Conservation (phyloP, 768 basidiomycete genomes). For the Leccinum aurantiacum region DNA sequence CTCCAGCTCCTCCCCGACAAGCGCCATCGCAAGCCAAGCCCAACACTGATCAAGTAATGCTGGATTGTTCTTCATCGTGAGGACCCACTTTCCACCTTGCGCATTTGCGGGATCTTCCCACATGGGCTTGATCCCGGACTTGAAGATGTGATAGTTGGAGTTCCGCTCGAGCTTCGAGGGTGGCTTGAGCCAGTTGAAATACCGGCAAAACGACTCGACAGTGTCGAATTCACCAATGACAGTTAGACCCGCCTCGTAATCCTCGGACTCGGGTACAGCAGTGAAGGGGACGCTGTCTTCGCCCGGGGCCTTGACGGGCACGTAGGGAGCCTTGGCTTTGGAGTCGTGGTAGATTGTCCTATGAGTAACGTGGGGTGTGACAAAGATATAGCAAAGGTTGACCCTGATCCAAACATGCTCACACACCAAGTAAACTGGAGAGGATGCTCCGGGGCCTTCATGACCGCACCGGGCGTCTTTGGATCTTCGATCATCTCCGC, state of each 20-base stretch:
- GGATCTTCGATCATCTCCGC: constrained; percentile 80
- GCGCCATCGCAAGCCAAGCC: constrained; percentile 87
- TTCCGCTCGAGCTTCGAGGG: constrained; percentile 87
- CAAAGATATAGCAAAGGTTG: neutral
- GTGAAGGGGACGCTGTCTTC: constrained; percentile 33
- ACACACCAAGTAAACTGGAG: constrained; percentile 77
- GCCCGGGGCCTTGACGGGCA: constrained; percentile 6
- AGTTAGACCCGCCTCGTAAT: constrained; percentile 84
- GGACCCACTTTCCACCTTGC: constrained; percentile 91
- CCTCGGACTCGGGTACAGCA: constrained; percentile 60
- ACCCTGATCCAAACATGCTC: constrained; percentile 4
- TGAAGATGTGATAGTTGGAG: constrained; percentile 95
- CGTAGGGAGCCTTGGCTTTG: constrained; percentile 62
- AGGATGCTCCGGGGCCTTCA: constrained; percentile 74
- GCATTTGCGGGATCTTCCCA: constrained; percentile 96
- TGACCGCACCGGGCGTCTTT: constrained; percentile 74
- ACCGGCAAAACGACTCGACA: constrained; percentile 86
- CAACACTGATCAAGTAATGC: constrained; percentile 81
- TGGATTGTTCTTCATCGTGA: constrained; percentile 88
- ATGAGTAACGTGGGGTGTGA: neutral
- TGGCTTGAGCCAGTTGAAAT: constrained; percentile 93
- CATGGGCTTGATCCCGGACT: constrained; percentile 93
- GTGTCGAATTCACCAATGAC: constrained; percentile 89
- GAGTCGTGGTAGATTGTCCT: constrained; percentile 93
- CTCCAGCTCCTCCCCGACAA: constrained; percentile 68